Evolutionary conservation across 1,284 basidiomycete species (phyloP).

Genomic region (Trametes versicolor): DNA sequence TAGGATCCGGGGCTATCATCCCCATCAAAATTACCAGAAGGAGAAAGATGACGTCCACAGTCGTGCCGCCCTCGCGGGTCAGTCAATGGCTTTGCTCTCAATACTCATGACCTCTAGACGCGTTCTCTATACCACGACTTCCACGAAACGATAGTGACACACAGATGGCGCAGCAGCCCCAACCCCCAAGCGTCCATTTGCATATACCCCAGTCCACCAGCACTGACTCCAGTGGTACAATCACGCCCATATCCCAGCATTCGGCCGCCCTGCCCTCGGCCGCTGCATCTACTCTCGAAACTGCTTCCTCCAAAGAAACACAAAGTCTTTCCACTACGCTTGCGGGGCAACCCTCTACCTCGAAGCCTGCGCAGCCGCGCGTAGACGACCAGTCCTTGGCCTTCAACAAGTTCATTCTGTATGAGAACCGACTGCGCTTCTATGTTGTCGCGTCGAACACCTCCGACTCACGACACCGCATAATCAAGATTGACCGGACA

Average conservation of each 20-base stretch:
- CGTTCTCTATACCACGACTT: background rate
- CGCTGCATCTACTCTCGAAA: conserved; percentile 23
- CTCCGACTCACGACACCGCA: conserved; percentile 85
- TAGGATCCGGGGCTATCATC: conserved; percentile 21
- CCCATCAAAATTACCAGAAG: conserved; percentile 23
- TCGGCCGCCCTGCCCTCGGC: conserved; percentile 26
- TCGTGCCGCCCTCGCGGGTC: too few species aligned
- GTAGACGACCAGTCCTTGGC: conserved; percentile 46
- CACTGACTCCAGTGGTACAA: conserved; percentile 38
- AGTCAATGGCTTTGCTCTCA: background rate
- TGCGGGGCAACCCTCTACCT: conserved; percentile 18
- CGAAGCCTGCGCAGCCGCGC: conserved; percentile 19
- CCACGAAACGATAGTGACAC: background rate
- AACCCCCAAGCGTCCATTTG: conserved; percentile 6
- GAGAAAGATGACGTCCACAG: background rate
- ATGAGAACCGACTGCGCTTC: conserved; percentile 89
- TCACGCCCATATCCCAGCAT: conserved; percentile 39
- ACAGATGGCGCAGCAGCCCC: conserved; percentile 15
- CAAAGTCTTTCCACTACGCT: conserved; percentile 28
- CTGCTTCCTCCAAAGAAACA: conserved; percentile 33
- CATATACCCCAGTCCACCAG: conserved; percentile 18
- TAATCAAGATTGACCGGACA: conserved; percentile 92
- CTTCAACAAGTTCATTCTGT: conserved; percentile 91
- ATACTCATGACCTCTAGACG: conserved; percentile 2
- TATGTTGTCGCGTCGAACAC: conserved; percentile 91